Evolutionary conservation across 208 protist species (phyloP).

Genomic region (Naegleria gruberi): DNA sequence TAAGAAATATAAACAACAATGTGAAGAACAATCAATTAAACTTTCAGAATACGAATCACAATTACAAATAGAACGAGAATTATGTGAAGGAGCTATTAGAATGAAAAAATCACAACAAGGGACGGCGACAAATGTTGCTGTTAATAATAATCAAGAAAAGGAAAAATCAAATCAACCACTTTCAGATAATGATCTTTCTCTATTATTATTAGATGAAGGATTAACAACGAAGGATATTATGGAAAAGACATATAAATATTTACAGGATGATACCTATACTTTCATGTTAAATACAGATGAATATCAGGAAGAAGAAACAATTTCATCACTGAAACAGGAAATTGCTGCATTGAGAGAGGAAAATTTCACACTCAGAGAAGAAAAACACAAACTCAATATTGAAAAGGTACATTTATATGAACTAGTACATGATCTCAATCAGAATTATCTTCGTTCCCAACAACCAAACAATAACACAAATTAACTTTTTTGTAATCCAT

Average conservation of each 20-base stretch:
- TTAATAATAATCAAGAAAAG: background rate
- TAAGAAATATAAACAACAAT: background rate
- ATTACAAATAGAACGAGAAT: background rate
- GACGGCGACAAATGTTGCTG: background rate
- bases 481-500: too few species aligned
- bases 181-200: background rate
- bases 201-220: background rate
- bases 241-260: background rate
- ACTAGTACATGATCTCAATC: background rate
- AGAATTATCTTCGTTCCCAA: too few species aligned
- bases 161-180: background rate
- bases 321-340: background rate
- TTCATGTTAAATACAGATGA: background rate
- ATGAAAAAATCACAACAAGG: background rate
- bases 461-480: too few species aligned
- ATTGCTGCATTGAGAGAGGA: background rate
- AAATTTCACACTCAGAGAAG: background rate
- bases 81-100: background rate
- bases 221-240: background rate
- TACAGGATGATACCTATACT: background rate
- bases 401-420: background rate
- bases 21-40: background rate
- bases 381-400: background rate
- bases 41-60: background rate
- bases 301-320: background rate